A percentile compares a stretch with the other conserved stretches of the same genome.
These are phyloP conservation scores for Xylaria sp. DNA, from an alignment of 2,329 filamentous ascomycete species.

Conservation along the genomic window DNA sequence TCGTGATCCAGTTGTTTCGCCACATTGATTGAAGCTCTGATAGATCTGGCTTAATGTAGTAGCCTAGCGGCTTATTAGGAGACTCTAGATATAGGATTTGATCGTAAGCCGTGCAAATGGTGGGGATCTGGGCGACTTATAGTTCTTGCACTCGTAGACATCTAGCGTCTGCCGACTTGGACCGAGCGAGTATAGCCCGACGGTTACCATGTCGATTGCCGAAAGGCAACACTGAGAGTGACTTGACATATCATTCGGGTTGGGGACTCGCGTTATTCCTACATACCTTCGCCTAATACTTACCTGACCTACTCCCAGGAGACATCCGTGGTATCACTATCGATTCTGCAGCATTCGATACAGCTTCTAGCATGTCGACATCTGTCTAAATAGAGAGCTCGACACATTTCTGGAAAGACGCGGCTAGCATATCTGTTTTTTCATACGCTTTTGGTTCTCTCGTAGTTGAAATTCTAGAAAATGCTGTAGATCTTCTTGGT, in stretches of 20 bases:
- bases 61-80: constrained; percentile 27
- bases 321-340: constrained; percentile 30
- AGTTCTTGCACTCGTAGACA: constrained; percentile 32
- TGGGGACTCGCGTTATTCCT: background rate
- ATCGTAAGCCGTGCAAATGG: constrained; percentile 21
- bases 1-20: constrained; percentile 25
- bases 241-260: constrained; percentile 30
- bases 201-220: background rate
- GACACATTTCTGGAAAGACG: background rate
- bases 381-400: constrained; percentile 16
- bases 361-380: constrained; percentile 32
- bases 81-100: constrained; percentile 10
- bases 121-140: background rate
- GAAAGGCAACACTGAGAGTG: background rate
- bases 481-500: constrained; percentile 21
- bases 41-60: constrained; percentile 35
- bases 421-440: constrained; percentile 16
- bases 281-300: background rate
- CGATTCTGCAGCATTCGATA: constrained; percentile 27
- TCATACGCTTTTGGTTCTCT: too few species aligned
- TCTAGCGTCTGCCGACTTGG: constrained; percentile 23
- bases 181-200: constrained; percentile 38
- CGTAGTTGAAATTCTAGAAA: too few species aligned
- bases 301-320: constrained; percentile 31
- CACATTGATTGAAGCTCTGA: constrained; percentile 31